Base-by-base conservation (phyloP, 768 basidiomycete species). In the Myochromella boudieri region DNA sequence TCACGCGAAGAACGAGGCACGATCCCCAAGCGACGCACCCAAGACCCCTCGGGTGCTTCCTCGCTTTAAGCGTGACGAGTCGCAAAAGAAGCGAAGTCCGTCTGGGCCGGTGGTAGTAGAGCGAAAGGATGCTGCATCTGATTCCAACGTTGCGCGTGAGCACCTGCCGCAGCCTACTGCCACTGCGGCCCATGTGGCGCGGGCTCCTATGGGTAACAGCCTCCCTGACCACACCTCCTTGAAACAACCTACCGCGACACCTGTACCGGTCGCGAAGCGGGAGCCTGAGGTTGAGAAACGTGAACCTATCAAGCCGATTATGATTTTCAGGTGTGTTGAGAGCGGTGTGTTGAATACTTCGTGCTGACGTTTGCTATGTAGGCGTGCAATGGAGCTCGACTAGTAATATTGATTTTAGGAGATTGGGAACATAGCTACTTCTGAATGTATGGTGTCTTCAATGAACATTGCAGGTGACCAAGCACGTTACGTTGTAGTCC, bases 361-460 rank as follows among this genome's bases (percentile, higher is more conserved):
- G n/a, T 11, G 27, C 6, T 21, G 22, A 12, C 17, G 27, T 20
- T 7, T 28, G n/a, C n/a, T n/a, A n/a, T 21, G 1, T 12, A 47
- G 46, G 27, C 46, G 46, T 21, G 46, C 46, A 6, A 31, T 47
- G 46, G 46, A n/a, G n/a, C n/a, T n/a, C n/a, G n/a, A n/a, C n/a
- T n/a, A n/a, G n/a, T n/a, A n/a, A n/a, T n/a, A n/a, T n/a, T n/a
- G n/a, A n/a, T n/a, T n/a, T n/a, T n/a, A n/a, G n/a, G n/a, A n/a
- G n/a, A n/a, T n/a, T n/a, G n/a, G n/a, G n/a, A n/a, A n/a, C n/a
- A n/a, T n/a, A n/a, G n/a, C n/a, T n/a, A n/a, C n/a, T n/a, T n/a
- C n/a, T n/a, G n/a, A n/a, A n/a, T n/a, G n/a, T n/a, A n/a, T n/a
- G n/a, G n/a, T n/a, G n/a, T n/a, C n/a, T n/a, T n/a, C n/a, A n/a